Evolutionary conservation across 2,329 filamentous ascomycete species (phyloP).

Genomic region (Dendryphion nanum): DNA sequence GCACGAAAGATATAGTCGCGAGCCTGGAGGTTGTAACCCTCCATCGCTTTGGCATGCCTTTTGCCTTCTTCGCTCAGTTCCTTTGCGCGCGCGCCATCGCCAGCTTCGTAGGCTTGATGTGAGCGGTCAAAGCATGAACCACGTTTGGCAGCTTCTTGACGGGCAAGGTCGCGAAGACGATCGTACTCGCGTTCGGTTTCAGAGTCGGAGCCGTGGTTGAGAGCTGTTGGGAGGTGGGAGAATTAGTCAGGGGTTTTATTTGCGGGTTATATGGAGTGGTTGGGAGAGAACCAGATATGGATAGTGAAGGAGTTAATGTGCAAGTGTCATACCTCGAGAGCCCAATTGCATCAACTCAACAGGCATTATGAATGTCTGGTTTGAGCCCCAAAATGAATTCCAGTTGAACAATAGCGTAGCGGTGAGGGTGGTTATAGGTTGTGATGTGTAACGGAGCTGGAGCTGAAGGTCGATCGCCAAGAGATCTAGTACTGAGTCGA

Average conservation of each 20-base stretch:
- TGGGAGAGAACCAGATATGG: conserved; percentile 2
- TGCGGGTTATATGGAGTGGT: neutral
- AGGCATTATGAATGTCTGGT: conserved; percentile 25
- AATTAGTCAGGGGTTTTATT: neutral
- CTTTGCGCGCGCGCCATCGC: conserved; percentile 83
- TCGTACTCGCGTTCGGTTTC: conserved; percentile 80
- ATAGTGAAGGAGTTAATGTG: neutral
- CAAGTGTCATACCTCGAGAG: conserved; percentile 27
- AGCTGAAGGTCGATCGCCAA: too few species aligned
- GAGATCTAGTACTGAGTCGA: too few species aligned
- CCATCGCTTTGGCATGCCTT: conserved; percentile 77
- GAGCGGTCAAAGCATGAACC: conserved; percentile 67
- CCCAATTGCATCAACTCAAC: conserved; percentile 37
- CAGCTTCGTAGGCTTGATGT: conserved; percentile 75
- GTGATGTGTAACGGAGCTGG: too few species aligned
- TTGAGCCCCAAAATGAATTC: too few species aligned
- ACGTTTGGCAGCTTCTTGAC: conserved; percentile 76
- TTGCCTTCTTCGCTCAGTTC: conserved; percentile 83
- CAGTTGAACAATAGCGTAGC: too few species aligned
- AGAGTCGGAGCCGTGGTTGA: conserved; percentile 30
- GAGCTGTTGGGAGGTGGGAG: conserved; percentile 17
- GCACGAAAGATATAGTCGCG: conserved; percentile 93
- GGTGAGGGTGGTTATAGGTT: too few species aligned
- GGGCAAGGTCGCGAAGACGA: conserved; percentile 78
- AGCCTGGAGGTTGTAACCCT: conserved; percentile 85